These are phyloP conservation scores for Lolium perenne DNA, from an alignment of 176 grass and related monocot species.

Conservation along the genomic window DNA sequence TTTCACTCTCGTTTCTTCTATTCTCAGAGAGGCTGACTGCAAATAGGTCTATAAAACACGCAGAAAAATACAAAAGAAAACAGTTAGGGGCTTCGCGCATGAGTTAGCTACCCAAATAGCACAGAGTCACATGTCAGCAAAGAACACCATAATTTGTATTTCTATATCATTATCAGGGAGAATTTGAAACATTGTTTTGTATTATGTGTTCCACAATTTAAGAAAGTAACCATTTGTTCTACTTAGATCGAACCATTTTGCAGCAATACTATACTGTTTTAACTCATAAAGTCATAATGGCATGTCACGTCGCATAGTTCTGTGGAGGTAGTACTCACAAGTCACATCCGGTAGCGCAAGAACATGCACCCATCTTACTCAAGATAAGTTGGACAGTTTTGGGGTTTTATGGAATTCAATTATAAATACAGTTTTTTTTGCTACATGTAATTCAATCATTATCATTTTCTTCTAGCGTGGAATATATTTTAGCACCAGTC, in stretches of 20 bases:
- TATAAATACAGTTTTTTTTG: background rate
- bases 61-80: background rate
- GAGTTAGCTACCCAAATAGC: conserved; percentile 15
- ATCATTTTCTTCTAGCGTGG: background rate
- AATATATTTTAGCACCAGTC: background rate
- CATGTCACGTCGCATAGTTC: background rate
- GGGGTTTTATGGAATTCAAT: conserved; percentile 10
- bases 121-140: background rate
- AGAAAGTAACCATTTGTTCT: background rate
- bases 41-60: conserved; percentile 65
- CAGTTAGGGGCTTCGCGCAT: background rate
- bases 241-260: background rate
- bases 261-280: background rate
- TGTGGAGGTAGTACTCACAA: background rate
- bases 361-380: background rate
- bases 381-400: background rate
- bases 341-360: background rate
- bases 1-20: conserved; percentile 92
- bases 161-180: background rate
- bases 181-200: conserved; percentile 9
- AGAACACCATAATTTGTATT: conserved; percentile 10
- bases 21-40: conserved; percentile 67
- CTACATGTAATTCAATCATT: conserved; percentile 9
- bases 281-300: background rate
- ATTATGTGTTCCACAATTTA: background rate